Conservation (phyloP, 306 rosid species). For the Lupinus albus region DNA sequence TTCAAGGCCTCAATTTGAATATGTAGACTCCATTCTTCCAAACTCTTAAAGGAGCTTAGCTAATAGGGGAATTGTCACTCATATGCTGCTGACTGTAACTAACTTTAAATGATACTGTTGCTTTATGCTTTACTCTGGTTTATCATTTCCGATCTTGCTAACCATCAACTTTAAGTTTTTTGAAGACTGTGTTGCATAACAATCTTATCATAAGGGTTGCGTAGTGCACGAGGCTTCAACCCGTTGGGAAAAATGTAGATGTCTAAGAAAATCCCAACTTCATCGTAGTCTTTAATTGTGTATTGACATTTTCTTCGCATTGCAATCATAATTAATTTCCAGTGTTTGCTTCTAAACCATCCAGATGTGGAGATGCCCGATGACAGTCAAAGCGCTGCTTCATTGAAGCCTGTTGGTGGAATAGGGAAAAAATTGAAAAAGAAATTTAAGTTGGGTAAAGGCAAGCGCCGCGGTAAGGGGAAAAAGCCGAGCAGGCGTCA, state of each 20-base stretch:
- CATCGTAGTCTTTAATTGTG: not conserved
- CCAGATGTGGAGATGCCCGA: conserved; percentile 77
- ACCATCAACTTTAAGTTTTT: not conserved
- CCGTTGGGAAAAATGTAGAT: not conserved
- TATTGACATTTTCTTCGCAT: not conserved
- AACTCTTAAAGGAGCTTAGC: not conserved
- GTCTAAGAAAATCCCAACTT: not conserved
- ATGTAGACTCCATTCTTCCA: not conserved
- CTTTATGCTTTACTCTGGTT: conserved; percentile 13
- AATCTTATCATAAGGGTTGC: not conserved
- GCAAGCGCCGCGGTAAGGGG: conserved; percentile 70
- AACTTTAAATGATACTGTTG: not conserved
- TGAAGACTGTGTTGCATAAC: not conserved
- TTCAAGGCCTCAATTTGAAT: conserved; percentile 4
- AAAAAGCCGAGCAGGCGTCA: conserved; percentile 56
- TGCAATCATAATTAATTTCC: not conserved
- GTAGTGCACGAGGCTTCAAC: no score
- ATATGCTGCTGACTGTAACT: conserved; percentile 1
- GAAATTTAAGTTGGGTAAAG: conserved; percentile 78
- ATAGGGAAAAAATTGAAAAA: conserved; percentile 69
- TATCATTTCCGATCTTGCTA: not conserved
- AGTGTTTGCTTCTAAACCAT: conserved; percentile 8
- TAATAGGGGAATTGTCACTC: not conserved
- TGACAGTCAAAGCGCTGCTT: conserved; percentile 44
- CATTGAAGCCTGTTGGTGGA: conserved; percentile 69